Conservation (phyloP, 768 basidiomycete species). For the Kwoniella sp. region DNA sequence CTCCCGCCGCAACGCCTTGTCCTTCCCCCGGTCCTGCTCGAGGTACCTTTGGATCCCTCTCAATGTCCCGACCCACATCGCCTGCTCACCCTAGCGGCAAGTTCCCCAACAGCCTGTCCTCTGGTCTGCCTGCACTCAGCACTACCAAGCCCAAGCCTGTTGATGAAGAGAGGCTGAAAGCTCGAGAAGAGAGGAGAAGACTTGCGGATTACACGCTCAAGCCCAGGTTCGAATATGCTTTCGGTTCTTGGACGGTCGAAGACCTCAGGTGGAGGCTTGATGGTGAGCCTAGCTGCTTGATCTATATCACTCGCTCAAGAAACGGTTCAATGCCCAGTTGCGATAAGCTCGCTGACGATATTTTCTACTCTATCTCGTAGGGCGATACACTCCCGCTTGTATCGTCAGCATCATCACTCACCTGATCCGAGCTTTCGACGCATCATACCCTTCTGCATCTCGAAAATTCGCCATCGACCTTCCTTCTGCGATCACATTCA, state of each 20-base stretch:
- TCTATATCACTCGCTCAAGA: no score
- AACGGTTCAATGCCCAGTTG: no score
- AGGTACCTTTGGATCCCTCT: constrained; percentile 23
- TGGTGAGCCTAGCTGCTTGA: constrained; percentile 28
- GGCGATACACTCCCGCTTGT: constrained; percentile 45
- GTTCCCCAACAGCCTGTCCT: constrained; percentile 10
- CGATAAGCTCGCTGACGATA: constrained; percentile 1
- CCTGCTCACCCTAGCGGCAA: constrained; percentile 6
- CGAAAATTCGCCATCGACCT: constrained; percentile 26
- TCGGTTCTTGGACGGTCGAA: constrained; percentile 42
- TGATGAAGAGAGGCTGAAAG: constrained; percentile 32
- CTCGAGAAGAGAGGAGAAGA: constrained; percentile 34
- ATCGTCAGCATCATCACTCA: constrained; percentile 38
- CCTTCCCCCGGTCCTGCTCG: constrained; percentile 35
- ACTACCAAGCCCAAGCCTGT: constrained; percentile 40
- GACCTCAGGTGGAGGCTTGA: constrained; percentile 44
- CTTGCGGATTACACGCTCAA: constrained; percentile 44
- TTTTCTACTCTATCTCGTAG: constrained; percentile 12
- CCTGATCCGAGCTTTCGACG: constrained; percentile 33
- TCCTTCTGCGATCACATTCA: constrained; percentile 38
- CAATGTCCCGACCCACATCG: constrained; percentile 17
- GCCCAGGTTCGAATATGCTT: constrained; percentile 48
- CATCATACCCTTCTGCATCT: constrained; percentile 33
- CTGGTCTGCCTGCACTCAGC: constrained; percentile 39
- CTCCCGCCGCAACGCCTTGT: constrained; percentile 45